Percentiles rank a stretch among this genome's conserved stretches.
These are phyloP conservation scores for Monosporascus sp. DNA, from an alignment of 2,329 filamentous ascomycete genomes.

Conservation along the genomic window DNA sequence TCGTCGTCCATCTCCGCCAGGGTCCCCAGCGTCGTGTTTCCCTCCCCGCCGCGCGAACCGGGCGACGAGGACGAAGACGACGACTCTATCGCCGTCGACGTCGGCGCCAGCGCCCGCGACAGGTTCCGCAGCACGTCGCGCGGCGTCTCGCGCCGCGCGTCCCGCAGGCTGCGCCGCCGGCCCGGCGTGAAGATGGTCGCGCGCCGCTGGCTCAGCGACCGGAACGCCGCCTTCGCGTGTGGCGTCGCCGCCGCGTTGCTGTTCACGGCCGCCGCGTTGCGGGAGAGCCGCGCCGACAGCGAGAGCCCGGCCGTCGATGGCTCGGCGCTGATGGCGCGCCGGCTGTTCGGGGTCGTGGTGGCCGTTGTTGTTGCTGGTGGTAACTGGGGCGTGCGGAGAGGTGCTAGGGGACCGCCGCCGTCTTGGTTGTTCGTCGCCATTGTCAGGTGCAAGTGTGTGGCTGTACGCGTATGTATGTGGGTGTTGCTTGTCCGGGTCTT, in stretches of 20 bases:
- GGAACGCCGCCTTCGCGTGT: conserved; percentile 55
- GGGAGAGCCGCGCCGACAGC: conserved; percentile 34
- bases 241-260: conserved; percentile 45
- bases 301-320: conserved; percentile 39
- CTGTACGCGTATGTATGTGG: conserved; percentile 3
- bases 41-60: conserved; percentile 9
- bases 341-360: conserved; percentile 23
- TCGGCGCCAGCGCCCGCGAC: conserved; percentile 47
- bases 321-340: conserved; percentile 28
- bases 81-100: conserved; percentile 36
- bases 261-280: conserved; percentile 4
- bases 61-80: conserved; percentile 41
- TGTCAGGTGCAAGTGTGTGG: conserved; percentile 1
- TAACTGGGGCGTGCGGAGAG: conserved; percentile 20
- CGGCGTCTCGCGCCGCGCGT: conserved; percentile 32
- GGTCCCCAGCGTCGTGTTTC: conserved; percentile 18
- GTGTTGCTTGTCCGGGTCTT: neutral
- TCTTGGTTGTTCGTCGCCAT: conserved; percentile 5
- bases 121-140: conserved; percentile 40
- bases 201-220: conserved; percentile 53
- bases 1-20: conserved; percentile 39
- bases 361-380: neutral
- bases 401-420: conserved; percentile 10
- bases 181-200: conserved; percentile 56
- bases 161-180: conserved; percentile 51